Conservation (phyloP, 2,329 filamentous ascomycete species). For the Verticillium alfalfae region DNA sequence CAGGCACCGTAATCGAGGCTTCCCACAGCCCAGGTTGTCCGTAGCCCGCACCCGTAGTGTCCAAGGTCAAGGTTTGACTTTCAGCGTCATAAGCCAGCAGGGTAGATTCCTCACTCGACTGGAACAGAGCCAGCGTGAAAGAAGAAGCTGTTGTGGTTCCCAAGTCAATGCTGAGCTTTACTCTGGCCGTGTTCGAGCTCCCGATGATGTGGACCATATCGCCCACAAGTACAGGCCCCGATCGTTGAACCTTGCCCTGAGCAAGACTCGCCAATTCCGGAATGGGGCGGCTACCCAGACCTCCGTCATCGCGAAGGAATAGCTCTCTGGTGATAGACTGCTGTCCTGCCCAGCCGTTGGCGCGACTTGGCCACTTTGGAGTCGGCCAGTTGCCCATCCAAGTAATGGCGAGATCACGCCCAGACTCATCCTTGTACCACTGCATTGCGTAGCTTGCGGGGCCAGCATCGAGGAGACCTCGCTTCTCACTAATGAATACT, state of each 20-base stretch:
- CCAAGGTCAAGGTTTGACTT: slow-evolving; percentile 16
- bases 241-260: slow-evolving; percentile 7
- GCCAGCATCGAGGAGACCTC: slow-evolving; percentile 16
- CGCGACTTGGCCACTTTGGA: slow-evolving; percentile 17
- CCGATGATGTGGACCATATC: slow-evolving; percentile 11
- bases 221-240: slow-evolving; percentile 11
- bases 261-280: slow-evolving; percentile 15
- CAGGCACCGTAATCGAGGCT: slow-evolving; percentile 11
- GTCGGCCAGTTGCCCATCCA: slow-evolving; percentile 19
- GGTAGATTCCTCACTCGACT: slow-evolving; percentile 16
- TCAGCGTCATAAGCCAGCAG: slow-evolving; percentile 14
- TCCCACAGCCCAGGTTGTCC: slow-evolving; percentile 20
- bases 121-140: slow-evolving; percentile 17
- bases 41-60: slow-evolving; percentile 22
- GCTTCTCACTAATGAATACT: slow-evolving; percentile 16
- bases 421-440: slow-evolving; percentile 21
- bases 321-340: slow-evolving; percentile 22
- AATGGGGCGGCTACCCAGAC: slow-evolving; percentile 18
- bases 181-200: slow-evolving; percentile 14
- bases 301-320: slow-evolving; percentile 19
- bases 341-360: slow-evolving; percentile 20
- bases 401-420: slow-evolving; percentile 17
- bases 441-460: slow-evolving; percentile 22
- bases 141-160: slow-evolving; percentile 14
- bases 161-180: slow-evolving; percentile 18